A percentile compares a stretch with the other conserved stretches of the same genome.
phyloP scores from a whole-genome alignment of 2,329 filamentous ascomycete species.

The Neurospora sp. region DNA sequence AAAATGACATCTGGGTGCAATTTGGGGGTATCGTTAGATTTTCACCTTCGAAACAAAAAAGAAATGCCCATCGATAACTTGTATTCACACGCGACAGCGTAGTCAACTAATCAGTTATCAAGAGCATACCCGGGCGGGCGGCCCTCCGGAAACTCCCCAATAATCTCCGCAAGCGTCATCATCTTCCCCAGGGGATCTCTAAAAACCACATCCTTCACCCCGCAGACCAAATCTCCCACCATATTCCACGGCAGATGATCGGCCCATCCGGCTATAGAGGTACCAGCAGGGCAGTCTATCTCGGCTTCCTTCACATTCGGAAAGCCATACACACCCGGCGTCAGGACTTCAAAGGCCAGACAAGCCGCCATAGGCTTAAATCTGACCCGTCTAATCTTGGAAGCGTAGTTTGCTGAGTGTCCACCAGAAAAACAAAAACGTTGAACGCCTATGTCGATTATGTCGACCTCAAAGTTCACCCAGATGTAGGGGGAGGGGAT shows the following conservation, averaged over 20 bases:
- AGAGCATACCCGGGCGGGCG: no score
- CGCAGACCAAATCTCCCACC: background rate
- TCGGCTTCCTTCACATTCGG: background rate
- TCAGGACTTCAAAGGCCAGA: background rate
- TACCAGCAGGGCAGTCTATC: background rate
- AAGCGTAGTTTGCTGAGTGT: background rate
- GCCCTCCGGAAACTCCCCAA: no score
- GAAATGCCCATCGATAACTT: background rate
- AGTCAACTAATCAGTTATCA: no score
- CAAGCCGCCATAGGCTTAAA: background rate
- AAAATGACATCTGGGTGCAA: background rate
- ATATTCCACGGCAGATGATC: no score
- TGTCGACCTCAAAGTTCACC: background rate
- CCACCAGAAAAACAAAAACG: no score
- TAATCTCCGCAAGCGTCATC: background rate
- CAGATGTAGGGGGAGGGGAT: background rate
- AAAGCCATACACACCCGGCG: background rate
- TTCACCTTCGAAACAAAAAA: background rate
- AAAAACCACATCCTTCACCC: background rate
- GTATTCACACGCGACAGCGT: background rate
- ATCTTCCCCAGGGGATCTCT: background rate
- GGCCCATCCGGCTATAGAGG: no score
- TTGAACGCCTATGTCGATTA: background rate
- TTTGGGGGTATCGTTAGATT: slow-evolving; percentile 3
- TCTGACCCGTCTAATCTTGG: background rate